These are phyloP conservation scores for Tylopilus orsonianus DNA, from an alignment of 1,284 basidiomycete species.

Conservation along the genomic window DNA sequence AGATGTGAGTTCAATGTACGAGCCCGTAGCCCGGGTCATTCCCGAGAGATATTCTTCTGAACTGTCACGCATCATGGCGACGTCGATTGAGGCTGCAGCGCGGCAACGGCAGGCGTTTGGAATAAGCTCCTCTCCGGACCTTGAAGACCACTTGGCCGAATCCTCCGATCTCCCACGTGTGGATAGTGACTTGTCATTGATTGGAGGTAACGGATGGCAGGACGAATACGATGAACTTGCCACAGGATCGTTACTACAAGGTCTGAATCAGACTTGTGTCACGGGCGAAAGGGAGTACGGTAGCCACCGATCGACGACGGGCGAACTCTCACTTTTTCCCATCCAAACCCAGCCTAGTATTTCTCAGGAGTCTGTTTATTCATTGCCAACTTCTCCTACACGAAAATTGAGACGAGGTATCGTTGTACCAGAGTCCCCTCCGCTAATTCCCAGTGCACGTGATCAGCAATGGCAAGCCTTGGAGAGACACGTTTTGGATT, in stretches of 20 bases:
- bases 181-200: conserved; percentile 52
- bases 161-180: conserved; percentile 38
- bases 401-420: conserved; percentile 12
- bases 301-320: conserved; percentile 8
- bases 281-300: conserved; percentile 4
- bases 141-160: conserved; percentile 20
- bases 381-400: conserved; percentile 14
- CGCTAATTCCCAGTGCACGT: conserved; percentile 7
- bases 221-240: conserved; percentile 40
- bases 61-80: conserved; percentile 37
- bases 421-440: conserved; percentile 12
- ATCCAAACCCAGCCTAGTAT: conserved; percentile 15
- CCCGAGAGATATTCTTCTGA: conserved; percentile 33
- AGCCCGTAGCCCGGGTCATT: neutral
- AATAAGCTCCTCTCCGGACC: conserved; percentile 42
- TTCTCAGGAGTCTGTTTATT: conserved; percentile 29
- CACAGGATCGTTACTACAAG: conserved; percentile 54
- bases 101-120: conserved; percentile 48
- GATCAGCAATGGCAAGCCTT: conserved; percentile 26
- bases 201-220: conserved; percentile 44
- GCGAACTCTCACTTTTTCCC: conserved; percentile 12
- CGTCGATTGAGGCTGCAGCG: conserved; percentile 41
- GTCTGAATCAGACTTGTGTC: conserved; percentile 32
- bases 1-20: conserved; percentile 7
- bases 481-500: conserved; percentile 27